Evolutionary conservation across 805 yeast species (phyloP).

Genomic region (Vanderwaltozyma yarrowii): DNA sequence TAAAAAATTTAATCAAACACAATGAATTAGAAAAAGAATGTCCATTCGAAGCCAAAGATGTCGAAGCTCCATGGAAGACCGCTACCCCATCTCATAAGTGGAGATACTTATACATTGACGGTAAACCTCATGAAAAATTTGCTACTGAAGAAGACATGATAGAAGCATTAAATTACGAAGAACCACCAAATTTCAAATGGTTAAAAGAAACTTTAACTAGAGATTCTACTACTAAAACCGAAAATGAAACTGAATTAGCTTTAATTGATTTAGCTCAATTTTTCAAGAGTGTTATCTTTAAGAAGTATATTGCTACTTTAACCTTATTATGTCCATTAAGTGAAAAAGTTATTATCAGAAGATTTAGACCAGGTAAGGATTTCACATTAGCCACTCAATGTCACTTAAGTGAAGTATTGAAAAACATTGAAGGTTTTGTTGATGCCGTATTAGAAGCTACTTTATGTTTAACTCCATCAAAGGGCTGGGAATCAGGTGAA

Average conservation of each 20-base stretch:
- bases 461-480: constrained; percentile 66
- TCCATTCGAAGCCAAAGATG: constrained; percentile 48
- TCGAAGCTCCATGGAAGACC: constrained; percentile 71
- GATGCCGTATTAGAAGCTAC: constrained; percentile 67
- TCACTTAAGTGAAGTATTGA: constrained; percentile 33
- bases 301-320: constrained; percentile 54
- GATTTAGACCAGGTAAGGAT: constrained; percentile 93
- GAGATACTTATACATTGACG: constrained; percentile 75
- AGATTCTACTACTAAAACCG: constrained; percentile 12
- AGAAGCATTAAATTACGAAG: constrained; percentile 34
- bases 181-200: constrained; percentile 45
- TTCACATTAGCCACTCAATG: constrained; percentile 74
- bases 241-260: constrained; percentile 24
- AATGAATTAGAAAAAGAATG: constrained; percentile 52
- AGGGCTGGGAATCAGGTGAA: constrained; percentile 82
- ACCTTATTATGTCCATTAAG: constrained; percentile 54
- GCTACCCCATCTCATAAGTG: constrained; percentile 94
- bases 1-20: constrained; percentile 41
- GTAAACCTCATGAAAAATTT: constrained; percentile 32
- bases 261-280: constrained; percentile 48
- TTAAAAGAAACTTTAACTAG: constrained; percentile 11
- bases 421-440: constrained; percentile 21
- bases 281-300: constrained; percentile 50
- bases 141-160: constrained; percentile 21
- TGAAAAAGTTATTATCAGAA: constrained; percentile 62